Conservation (phyloP, 2,329 filamentous ascomycete species). For the Monilinia polystroma region DNA sequence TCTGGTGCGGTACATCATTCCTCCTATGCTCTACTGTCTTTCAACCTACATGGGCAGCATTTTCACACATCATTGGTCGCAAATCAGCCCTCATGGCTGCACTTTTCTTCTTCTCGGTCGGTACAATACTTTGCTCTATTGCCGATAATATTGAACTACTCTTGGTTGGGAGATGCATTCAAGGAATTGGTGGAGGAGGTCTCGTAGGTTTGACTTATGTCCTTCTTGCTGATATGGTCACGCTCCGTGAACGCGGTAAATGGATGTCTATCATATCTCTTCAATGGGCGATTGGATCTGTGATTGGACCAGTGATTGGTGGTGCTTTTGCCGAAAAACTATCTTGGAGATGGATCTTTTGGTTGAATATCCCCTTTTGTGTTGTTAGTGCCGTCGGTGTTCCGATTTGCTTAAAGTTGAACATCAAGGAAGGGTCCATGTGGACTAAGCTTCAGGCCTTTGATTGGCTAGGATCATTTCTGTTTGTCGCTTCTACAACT, state of each 20-base stretch:
- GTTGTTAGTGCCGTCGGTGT: constrained; percentile 30
- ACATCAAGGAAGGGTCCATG: constrained; percentile 30
- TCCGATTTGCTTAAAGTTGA: constrained; percentile 32
- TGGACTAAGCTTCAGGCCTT: constrained; percentile 40
- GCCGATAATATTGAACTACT: constrained; percentile 36
- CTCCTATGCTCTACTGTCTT: constrained; percentile 62
- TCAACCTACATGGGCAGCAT: constrained; percentile 46
- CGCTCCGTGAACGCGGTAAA: constrained; percentile 44
- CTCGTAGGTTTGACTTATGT: constrained; percentile 48
- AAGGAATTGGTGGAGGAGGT: constrained; percentile 52
- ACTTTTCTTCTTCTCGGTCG: constrained; percentile 32
- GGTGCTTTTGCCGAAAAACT: constrained; percentile 44
- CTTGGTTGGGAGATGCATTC: constrained; percentile 43
- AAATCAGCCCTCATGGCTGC: constrained; percentile 31
- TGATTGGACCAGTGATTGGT: constrained; percentile 43
- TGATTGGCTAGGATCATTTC: constrained; percentile 60
- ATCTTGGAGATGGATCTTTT: constrained; percentile 39
- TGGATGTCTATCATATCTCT: constrained; percentile 38
- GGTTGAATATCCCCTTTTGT: constrained; percentile 35
- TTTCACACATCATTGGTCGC: constrained; percentile 34
- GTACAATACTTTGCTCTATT: constrained; percentile 39
- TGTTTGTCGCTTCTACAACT: constrained; percentile 59
- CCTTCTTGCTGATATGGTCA: constrained; percentile 48
- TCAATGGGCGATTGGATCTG: constrained; percentile 36
- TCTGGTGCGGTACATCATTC: constrained; percentile 67